Evolutionary conservation across 495 filamentous ascomycete species (phyloP), one percentile per base, ranked within the genome.

Genomic region (Talaromyces wortmannii): DNA sequence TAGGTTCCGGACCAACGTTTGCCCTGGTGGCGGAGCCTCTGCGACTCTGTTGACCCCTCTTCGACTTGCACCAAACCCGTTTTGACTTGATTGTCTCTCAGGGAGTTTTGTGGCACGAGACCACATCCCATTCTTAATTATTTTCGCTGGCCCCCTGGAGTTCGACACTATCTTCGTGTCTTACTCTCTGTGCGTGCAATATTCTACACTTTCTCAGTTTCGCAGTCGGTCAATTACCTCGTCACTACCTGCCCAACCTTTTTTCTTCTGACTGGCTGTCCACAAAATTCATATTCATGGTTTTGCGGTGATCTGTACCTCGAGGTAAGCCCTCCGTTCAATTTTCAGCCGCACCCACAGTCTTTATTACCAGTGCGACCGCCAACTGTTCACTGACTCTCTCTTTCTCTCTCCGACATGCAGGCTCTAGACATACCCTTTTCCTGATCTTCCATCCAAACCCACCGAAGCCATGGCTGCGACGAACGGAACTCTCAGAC

Each of bases 401-500:
- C 23, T 23, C 23, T 23, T n/a, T n/a, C 23, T 23, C 23, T 23
- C 23, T 23, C 23, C 23, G 23, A 40, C 13, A 8, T 40, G 13
- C 36, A 40, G 36, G 13, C 36, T 40, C 36, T 40, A 23, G 36
- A 40, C 36, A 40, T 31, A 50, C 15, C 15, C 17, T 32, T 31
- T 18, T 4, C 23, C 23, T 23, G 23, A 23, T 23, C 23, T 4
- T 23, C 23, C 23, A 23, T 23, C 4, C 23, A 23, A 23, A 23
- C 23, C 23, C 23, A 23, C 23, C 23, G 23, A 23, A 32, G 33
- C 23, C 23, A 17, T 31, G 36, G 45, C 23, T 31, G 45, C 45
- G 52, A 15, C 52, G 52, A 46, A 46, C 42, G 52, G 31, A 5
- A n/a, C 67, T 47, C 63, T 81, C 17, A 73, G 75, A 53, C 77